Conservation (phyloP, 257 asterid species). For the Striga asiatica region DNA sequence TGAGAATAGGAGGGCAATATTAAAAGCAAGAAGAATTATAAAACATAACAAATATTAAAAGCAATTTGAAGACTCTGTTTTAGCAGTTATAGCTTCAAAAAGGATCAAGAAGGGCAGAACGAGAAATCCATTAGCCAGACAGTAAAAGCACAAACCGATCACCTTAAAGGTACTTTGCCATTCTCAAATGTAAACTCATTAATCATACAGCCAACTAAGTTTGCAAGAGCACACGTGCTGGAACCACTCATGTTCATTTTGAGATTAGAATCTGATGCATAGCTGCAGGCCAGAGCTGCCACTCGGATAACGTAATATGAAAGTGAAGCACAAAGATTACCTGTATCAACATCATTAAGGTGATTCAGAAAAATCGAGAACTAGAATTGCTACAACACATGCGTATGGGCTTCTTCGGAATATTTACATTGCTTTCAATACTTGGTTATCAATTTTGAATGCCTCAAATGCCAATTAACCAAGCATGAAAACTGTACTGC, state of each 20-base stretch:
- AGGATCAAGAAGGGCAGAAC: neutral
- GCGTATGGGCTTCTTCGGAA: neutral
- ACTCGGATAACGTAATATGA: slow-evolving; percentile 37
- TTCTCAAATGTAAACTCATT: slow-evolving; percentile 24
- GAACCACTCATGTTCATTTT: slow-evolving; percentile 17
- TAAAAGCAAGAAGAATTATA: neutral
- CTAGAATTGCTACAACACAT: neutral
- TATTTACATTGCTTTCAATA: neutral
- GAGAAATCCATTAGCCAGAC: neutral
- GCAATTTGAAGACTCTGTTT: neutral
- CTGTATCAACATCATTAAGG: slow-evolving; percentile 24
- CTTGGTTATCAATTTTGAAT: neutral
- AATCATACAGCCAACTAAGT: slow-evolving; percentile 28
- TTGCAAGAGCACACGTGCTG: slow-evolving; percentile 26
- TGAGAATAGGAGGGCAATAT: neutral
- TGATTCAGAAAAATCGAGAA: neutral
- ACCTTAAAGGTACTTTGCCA: slow-evolving; percentile 59
- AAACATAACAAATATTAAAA: neutral
- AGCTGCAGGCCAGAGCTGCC: slow-evolving; percentile 32
- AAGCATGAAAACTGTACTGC: neutral
- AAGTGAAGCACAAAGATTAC: slow-evolving; percentile 43
- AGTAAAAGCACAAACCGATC: slow-evolving; percentile 14
- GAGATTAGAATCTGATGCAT: slow-evolving; percentile 18
- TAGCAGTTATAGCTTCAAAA: neutral
- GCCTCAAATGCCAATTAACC: slow-evolving; percentile 7